Evolutionary conservation across 345 rosid genomes (phyloP).

Genomic region (Rhizophora apiculata): DNA sequence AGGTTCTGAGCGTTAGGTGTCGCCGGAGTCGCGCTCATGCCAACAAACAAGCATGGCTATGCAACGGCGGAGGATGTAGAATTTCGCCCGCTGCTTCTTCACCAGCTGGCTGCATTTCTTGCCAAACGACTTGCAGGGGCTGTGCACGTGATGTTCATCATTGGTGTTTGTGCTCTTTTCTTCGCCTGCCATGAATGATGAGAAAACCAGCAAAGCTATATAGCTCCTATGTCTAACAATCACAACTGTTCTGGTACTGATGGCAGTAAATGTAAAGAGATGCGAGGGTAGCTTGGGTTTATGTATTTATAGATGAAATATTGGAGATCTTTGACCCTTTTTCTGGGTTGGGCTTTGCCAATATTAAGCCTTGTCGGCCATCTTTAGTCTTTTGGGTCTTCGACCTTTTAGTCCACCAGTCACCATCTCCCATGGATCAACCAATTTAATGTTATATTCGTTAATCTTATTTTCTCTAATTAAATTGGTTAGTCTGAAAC

Average conservation of each 20-base stretch:
- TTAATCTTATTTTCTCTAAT: too few relatives aligned
- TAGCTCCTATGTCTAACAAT: background rate
- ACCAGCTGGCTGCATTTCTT: constrained; percentile 71
- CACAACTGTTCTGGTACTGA: background rate
- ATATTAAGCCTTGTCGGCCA: background rate
- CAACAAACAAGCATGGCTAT: constrained; percentile 72
- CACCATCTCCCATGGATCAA: too few relatives aligned
- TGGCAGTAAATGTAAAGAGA: constrained; percentile 11
- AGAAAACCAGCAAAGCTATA: background rate
- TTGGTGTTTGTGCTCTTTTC: constrained; percentile 10
- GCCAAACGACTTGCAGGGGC: constrained; percentile 55
- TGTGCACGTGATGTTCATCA: constrained; percentile 26
- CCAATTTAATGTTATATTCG: too few relatives aligned
- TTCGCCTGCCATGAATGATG: constrained; percentile 25
- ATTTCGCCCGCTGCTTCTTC: constrained; percentile 72
- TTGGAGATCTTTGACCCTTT: background rate
- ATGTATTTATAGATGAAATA: constrained; percentile 15
- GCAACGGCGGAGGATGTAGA: constrained; percentile 82
- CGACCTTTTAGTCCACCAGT: too few relatives aligned
- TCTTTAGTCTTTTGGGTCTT: too few relatives aligned
- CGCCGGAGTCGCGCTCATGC: constrained; percentile 39
- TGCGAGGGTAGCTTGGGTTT: background rate
- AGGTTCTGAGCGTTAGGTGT: background rate
- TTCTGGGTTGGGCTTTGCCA: constrained; percentile 30
- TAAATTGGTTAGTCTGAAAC: too few relatives aligned